Evolutionary conservation across 2,329 filamentous ascomycete genomes (phyloP).

Genomic region (Bipolaris bicolor): DNA sequence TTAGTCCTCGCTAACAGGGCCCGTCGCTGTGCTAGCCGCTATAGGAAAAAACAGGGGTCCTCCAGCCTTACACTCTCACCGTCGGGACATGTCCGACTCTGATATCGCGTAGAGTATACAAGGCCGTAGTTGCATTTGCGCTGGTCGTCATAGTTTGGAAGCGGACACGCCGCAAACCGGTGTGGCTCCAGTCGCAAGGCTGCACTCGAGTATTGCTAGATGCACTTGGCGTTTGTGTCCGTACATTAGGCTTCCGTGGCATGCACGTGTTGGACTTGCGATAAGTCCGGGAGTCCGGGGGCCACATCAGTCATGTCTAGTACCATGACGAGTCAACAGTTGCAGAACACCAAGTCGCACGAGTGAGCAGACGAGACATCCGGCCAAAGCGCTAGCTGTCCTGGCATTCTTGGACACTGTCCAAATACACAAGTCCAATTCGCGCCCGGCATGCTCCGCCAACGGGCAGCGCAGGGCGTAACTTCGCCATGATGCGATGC

Average conservation of each 20-base stretch:
- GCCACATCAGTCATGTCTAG: not conserved
- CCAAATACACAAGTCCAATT: slow-evolving; percentile 10
- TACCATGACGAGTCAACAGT: not conserved
- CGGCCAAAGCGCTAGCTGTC: not conserved
- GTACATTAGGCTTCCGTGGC: not conserved
- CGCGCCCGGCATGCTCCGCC: slow-evolving; percentile 9
- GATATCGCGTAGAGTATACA: slow-evolving; percentile 13
- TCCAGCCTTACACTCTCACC: slow-evolving; percentile 30
- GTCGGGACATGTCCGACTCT: slow-evolving; percentile 18
- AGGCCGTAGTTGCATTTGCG: slow-evolving; percentile 7
- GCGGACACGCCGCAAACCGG: slow-evolving; percentile 13
- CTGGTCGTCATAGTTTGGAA: slow-evolving; percentile 6
- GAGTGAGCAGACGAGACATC: not conserved
- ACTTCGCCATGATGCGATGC: slow-evolving; percentile 13
- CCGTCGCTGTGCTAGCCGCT: slow-evolving; percentile 19
- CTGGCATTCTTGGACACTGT: not conserved
- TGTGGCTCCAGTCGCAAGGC: slow-evolving; percentile 7
- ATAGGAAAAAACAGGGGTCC: slow-evolving; percentile 20
- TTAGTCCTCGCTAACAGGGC: slow-evolving; percentile 18
- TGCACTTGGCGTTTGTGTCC: not conserved
- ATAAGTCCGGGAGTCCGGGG: not conserved
- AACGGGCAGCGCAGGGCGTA: slow-evolving; percentile 20
- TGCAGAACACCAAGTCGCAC: not conserved
- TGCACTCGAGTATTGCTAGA: not conserved
- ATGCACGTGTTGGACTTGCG: not conserved